Conservation (phyloP, 208 protist species). For the Crithidia expoeki region DNA sequence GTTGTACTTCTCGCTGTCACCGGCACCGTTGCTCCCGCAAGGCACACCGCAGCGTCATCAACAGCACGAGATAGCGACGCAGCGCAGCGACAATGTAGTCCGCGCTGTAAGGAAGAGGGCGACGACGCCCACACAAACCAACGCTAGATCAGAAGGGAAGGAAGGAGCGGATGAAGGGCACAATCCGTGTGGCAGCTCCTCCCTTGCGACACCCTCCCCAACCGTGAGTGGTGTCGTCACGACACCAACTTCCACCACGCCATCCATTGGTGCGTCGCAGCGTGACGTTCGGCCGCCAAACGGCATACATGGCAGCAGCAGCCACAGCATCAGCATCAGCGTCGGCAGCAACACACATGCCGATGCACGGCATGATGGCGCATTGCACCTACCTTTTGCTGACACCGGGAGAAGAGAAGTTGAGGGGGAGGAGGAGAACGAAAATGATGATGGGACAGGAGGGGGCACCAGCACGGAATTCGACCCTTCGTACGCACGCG, state of each 20-base stretch:
- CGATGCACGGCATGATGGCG: neutral
- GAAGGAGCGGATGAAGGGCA: neutral
- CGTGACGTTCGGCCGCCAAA: neutral
- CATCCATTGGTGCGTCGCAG: neutral
- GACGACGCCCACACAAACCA: neutral
- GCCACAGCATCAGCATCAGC: neutral
- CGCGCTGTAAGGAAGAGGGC: neutral
- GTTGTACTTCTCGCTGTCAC: neutral
- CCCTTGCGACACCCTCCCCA: conserved; percentile 13
- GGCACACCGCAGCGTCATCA: neutral
- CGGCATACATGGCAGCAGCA: neutral
- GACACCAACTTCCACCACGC: conserved; percentile 3
- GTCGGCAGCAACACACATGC: neutral
- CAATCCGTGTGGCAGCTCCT: conserved; percentile 4
- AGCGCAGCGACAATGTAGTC: neutral
- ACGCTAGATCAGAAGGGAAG: neutral
- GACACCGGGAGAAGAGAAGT: neutral
- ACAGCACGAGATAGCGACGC: no score
- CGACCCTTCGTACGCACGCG: conserved; percentile 35
- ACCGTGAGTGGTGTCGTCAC: conserved; percentile 10
- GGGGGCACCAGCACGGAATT: conserved; percentile 13
- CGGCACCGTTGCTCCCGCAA: neutral
- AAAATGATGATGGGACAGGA: neutral
- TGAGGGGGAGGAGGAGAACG: neutral
- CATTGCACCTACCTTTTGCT: neutral